phyloP scores from a whole-genome alignment of 1,139 yeast species.

The Casaregolazyma suthepensis region DNA sequence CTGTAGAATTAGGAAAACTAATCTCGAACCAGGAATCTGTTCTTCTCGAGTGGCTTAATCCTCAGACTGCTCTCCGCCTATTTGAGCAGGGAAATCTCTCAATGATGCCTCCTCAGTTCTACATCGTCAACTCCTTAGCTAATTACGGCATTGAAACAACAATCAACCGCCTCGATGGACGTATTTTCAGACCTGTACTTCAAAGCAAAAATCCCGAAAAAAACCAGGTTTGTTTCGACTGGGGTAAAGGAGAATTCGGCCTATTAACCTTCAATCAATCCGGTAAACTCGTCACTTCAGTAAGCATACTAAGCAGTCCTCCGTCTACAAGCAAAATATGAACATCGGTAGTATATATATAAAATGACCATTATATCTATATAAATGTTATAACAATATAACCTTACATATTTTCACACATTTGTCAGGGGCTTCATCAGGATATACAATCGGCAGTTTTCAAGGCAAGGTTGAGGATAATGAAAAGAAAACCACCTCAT shows the following conservation, averaged over 20 bases:
- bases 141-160: slow-evolving; percentile 19
- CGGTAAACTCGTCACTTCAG: background rate
- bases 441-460: background rate
- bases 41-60: slow-evolving; percentile 28
- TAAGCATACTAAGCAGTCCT: background rate
- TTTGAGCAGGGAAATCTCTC: slow-evolving; percentile 22
- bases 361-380: slow-evolving; percentile 7
- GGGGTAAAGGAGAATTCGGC: slow-evolving; percentile 30
- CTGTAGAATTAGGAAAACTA: slow-evolving; percentile 7
- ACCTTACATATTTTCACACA: slow-evolving; percentile 8
- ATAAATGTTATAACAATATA: slow-evolving; percentile 4
- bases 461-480: background rate
- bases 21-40: slow-evolving; percentile 13
- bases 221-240: slow-evolving; percentile 23
- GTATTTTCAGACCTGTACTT: slow-evolving; percentile 23
- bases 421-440: background rate
- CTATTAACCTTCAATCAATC: slow-evolving; percentile 13
- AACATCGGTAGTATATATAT: background rate
- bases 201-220: slow-evolving; percentile 15
- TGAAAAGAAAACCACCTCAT: background rate
- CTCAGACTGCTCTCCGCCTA: slow-evolving; percentile 22
- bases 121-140: slow-evolving; percentile 21
- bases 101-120: slow-evolving; percentile 32
- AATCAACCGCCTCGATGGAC: slow-evolving; percentile 13
- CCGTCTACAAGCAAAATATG: background rate